Evolutionary conservation across 176 grass and related monocot species (phyloP).

Genomic region (Bothriochloa decipiens): DNA sequence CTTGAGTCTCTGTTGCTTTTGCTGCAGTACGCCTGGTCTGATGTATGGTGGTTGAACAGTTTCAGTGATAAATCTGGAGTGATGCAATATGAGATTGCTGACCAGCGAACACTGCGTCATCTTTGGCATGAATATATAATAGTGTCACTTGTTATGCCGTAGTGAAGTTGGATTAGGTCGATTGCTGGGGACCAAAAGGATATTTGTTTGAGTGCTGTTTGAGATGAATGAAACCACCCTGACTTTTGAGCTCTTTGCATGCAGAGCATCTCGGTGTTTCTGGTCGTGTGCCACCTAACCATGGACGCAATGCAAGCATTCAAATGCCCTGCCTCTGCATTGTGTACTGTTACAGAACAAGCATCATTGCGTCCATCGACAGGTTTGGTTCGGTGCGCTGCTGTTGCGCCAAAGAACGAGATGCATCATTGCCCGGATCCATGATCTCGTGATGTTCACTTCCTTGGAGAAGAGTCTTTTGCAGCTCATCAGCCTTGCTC

Average conservation of each 20-base stretch:
- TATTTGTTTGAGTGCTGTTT: background rate
- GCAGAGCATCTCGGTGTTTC: background rate
- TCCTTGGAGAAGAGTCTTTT: slow-evolving; percentile 30
- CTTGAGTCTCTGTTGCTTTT: slow-evolving; percentile 13
- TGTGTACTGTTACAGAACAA: background rate
- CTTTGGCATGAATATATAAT: slow-evolving; percentile 17
- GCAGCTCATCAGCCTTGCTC: background rate
- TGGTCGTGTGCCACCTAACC: slow-evolving; percentile 6
- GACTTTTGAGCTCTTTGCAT: background rate
- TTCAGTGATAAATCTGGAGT: slow-evolving; percentile 47
- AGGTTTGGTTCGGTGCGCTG: background rate
- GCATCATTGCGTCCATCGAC: slow-evolving; percentile 14
- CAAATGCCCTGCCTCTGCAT: background rate
- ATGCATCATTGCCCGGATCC: slow-evolving; percentile 31
- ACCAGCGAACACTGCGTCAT: slow-evolving; percentile 36
- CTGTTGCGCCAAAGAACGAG: background rate
- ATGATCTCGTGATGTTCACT: slow-evolving; percentile 12
- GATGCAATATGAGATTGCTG: slow-evolving; percentile 57
- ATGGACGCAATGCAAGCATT: background rate
- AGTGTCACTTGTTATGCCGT: background rate
- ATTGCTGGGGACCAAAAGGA: background rate
- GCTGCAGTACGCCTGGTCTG: slow-evolving; percentile 15
- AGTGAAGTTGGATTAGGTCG: slow-evolving; percentile 27
- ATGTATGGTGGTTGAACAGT: slow-evolving; percentile 51
- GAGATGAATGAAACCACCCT: background rate